Percentiles rank a stretch among this genome's conserved stretches.
phyloP scores from a whole-genome alignment of 441 rosid species.

The Dalechampia spathulata region DNA sequence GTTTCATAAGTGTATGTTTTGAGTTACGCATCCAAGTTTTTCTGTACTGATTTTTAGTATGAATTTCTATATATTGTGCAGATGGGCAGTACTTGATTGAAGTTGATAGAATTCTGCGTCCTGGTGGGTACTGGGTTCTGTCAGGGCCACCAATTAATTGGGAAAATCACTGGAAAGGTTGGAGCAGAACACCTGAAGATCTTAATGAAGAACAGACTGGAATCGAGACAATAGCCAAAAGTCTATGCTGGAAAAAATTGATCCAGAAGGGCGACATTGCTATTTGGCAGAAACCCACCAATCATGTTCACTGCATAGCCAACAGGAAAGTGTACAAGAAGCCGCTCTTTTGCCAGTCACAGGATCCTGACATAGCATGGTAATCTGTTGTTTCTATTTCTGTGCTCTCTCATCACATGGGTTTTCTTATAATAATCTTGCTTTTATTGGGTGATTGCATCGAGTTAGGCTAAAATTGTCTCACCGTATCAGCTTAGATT shows the following conservation, averaged over 20 bases:
- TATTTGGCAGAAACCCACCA: constrained; percentile 74
- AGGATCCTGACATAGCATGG: constrained; percentile 69
- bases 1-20: too few species aligned
- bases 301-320: constrained; percentile 44
- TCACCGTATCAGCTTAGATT: neutral
- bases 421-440: neutral
- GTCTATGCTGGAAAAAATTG: constrained; percentile 70
- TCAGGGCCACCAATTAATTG: constrained; percentile 89
- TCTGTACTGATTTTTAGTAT: neutral
- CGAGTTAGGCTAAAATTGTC: neutral
- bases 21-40: too few species aligned
- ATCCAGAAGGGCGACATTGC: constrained; percentile 63
- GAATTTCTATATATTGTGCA: constrained; percentile 18
- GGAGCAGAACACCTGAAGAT: constrained; percentile 61
- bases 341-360: constrained; percentile 37
- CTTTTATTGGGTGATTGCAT: neutral
- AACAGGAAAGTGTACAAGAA: constrained; percentile 23
- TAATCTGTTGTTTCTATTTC: constrained; percentile 3
- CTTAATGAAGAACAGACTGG: constrained; percentile 51
- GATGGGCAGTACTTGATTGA: constrained; percentile 79
- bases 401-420: neutral
- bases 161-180: constrained; percentile 57
- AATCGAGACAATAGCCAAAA: constrained; percentile 57
- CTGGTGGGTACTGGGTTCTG: constrained; percentile 89
- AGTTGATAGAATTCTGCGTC: constrained; percentile 71